Conservation (phyloP, 148 eudicot species). For the Amaranthus hypochondriacus region DNA sequence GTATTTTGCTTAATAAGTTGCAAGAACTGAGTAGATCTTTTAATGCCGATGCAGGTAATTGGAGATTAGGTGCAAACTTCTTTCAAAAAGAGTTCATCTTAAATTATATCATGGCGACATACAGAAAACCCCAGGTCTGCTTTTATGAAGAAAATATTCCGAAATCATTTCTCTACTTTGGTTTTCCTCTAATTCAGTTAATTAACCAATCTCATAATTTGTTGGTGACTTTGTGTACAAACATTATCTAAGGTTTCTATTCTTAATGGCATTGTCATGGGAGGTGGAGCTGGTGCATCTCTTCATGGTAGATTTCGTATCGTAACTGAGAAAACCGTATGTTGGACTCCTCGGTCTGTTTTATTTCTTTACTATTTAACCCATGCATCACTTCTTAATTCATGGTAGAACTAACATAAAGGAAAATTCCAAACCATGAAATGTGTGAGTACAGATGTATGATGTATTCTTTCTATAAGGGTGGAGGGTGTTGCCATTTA, state of each 20-base stretch:
- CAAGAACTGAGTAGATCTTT: slow-evolving; percentile 2
- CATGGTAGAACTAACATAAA: not conserved
- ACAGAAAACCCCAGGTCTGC: slow-evolving; percentile 74
- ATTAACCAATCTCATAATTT: not conserved
- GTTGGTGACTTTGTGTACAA: slow-evolving; percentile 12
- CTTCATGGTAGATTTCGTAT: slow-evolving; percentile 91
- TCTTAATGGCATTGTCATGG: slow-evolving; percentile 92
- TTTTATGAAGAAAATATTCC: not conserved
- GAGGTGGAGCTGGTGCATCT: slow-evolving; percentile 94
- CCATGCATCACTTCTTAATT: not conserved
- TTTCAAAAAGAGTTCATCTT: slow-evolving; percentile 57
- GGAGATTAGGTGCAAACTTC: slow-evolving; percentile 65
- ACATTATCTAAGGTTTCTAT: slow-evolving; percentile 64
- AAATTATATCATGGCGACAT: slow-evolving; percentile 81
- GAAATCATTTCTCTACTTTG: not conserved
- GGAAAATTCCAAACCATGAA: too few relatives aligned
- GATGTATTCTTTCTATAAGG: not conserved
- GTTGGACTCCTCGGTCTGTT: slow-evolving; percentile 2
- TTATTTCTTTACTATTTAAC: not conserved
- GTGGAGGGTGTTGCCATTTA: not conserved
- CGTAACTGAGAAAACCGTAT: slow-evolving; percentile 90
- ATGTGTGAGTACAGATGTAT: not conserved
- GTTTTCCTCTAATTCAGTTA: not conserved
- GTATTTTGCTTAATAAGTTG: not conserved
- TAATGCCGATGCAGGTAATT: slow-evolving; percentile 45